Evolutionary conservation across 306 rosid species (phyloP).

Genomic region (Luffa aegyptiaca): DNA sequence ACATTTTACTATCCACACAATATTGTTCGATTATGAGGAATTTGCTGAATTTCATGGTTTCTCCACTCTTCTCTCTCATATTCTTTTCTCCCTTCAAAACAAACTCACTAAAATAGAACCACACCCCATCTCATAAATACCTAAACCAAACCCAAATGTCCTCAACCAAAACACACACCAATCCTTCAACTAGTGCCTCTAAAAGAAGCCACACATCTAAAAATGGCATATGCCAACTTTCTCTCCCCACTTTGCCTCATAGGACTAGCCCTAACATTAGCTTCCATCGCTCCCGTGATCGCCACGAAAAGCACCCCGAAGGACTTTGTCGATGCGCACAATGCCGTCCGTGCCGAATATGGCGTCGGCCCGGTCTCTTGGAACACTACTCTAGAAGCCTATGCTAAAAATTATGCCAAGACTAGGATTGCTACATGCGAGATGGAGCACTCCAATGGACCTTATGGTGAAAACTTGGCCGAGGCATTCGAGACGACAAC

Average conservation of each 20-base stretch:
- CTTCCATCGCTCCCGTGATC: not conserved
- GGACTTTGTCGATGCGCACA: not conserved
- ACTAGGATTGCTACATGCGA: not conserved
- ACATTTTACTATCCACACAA: not conserved
- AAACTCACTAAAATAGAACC: not conserved
- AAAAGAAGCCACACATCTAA: not conserved
- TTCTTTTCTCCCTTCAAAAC: not conserved
- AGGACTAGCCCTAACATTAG: not conserved
- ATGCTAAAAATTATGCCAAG: not conserved
- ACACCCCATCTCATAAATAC: not conserved
- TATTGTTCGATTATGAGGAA: not conserved
- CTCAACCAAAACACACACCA: not conserved
- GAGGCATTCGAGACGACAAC: not conserved
- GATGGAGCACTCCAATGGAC: slow-evolving; percentile 17
- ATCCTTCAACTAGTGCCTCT: not conserved
- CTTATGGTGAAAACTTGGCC: slow-evolving; percentile 26
- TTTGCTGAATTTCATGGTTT: not conserved
- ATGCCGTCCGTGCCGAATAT: not conserved
- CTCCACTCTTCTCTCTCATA: not conserved
- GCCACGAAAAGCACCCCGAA: not conserved
- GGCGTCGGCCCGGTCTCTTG: not conserved
- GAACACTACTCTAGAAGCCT: not conserved
- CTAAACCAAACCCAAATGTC: not conserved
- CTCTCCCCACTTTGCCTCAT: not conserved
- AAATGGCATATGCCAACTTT: not conserved